Base-by-base conservation (phyloP, 257 asterid species). In the Ajuga chamaepitys region DNA sequence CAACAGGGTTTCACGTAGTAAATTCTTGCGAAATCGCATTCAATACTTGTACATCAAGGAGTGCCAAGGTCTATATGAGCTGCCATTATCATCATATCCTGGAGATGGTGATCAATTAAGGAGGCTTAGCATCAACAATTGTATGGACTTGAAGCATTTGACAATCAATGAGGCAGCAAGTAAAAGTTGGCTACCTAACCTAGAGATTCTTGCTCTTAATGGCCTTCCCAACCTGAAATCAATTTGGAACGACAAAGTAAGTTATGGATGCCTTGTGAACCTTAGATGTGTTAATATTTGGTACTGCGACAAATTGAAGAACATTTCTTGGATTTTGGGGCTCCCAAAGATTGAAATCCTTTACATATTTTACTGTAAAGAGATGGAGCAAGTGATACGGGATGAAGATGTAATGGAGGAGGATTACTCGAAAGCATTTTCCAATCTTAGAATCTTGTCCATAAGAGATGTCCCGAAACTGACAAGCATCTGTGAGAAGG, bases 101-200 rank as follows among this genome's bases (percentile, higher is more conserved):
- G 87, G 87, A 54, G 78, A 82, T 14, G 82, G 77, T n/a, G 79
- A 75, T 75, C 75, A 59, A 16, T 64, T 78, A 21, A 46, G 82
- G 12, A 74, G 87, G 28, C 82, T 78, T 32, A 82, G 87, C 79
- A 68, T 81, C 58, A 81, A 65, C 69, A 81, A 78, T 32, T 81
- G 84, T 51, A 5, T 62, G 41, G 74, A 81, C 48, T 62, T 78
- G 34, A 70, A 71, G 44, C 63, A 22, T 55, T 68, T 81, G 64
- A 58, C 41, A 10, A 75, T 81, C 58, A 62, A 67, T 1, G 82
- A 72, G 55, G 71, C 81, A 14, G 76, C 74, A 18, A 75, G 75
- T 26, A 44, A 69, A 18, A 70, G 60, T 22, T 75, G 86, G 86
- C 72, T 81, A 44, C 83, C 81, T 1, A 78, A 73, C 66, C 75